Evolutionary conservation across 805 yeast genomes (phyloP), one percentile per base, ranked within the genome.

Genomic region (Kodamaea jinghongensis): DNA sequence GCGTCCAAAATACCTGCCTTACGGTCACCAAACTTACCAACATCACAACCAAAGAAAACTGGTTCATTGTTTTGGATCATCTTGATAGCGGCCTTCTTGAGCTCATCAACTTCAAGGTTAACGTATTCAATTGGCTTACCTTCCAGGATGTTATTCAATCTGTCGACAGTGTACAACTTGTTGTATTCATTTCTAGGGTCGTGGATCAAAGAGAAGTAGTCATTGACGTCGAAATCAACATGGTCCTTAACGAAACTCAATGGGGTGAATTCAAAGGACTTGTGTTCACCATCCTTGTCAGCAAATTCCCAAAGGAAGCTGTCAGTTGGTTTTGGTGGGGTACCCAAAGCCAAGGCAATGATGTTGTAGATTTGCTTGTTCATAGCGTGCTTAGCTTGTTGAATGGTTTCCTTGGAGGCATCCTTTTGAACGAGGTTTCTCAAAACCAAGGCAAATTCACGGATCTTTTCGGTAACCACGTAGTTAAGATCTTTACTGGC

Each of bases 41-140:
- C 86, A 60, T 87, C 95, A 12, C 90, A 81, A 9, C 96, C 96
- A 55, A 87, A 88, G 68, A 87, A 88, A 5, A 88, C 86, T 0
- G 95, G 83, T 65, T 83, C 83, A 62, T 85, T 81, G 45, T 69
- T 71, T 63, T 82, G 75, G 55, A 87, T 74, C 63, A 87, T 78
- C 52, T 76, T 73, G 28, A 86, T 77, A 20, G 86, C 85, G 35
- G 80, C 70, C 23, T 70, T 53, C 32, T 87, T 77, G 41, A 87
- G 65, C 6, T 66, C 66, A 12, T 74, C 74, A 43, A 81, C 74
- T 30, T 79, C 81, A 39, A 79, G 69, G 59, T 87, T 87, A 52
- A 87, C 72, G 56, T 87, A 87, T 33, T 75, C 70, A 25, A 86
- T 87, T 27, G 76, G 77, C 48, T 76, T 76, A n/a, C 84, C 87